Percentiles rank a stretch among this genome's conserved stretches.
Conservation (phyloP, 2,329 filamentous ascomycete species). For the Neonectria sp. region DNA sequence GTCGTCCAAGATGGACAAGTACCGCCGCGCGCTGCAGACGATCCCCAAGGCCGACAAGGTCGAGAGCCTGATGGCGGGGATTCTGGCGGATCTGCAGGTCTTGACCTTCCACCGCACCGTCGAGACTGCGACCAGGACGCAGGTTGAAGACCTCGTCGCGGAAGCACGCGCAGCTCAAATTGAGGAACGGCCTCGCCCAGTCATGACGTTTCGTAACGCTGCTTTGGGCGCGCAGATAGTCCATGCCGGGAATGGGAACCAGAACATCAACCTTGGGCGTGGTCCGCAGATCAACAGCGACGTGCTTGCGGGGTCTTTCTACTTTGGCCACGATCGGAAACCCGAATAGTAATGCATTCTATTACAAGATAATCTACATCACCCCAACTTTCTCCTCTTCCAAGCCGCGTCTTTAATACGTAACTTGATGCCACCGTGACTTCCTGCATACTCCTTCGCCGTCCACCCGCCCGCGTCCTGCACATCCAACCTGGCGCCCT, state of each 20-base stretch:
- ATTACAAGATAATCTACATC: too few relatives aligned
- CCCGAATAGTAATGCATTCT: not conserved
- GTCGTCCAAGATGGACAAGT: constrained; percentile 35
- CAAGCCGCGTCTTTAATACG: not conserved
- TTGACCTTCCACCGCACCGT: constrained; percentile 31
- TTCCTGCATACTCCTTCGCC: not conserved
- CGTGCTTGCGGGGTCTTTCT: not conserved
- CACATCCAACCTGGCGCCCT: not conserved
- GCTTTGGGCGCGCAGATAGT: not conserved
- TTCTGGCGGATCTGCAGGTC: constrained; percentile 47
- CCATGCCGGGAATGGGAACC: not conserved
- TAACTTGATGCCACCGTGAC: not conserved
- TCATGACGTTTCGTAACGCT: not conserved
- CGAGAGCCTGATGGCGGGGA: constrained; percentile 46
- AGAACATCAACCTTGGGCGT: not conserved
- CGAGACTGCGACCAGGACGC: constrained; percentile 22
- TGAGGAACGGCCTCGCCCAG: not conserved
- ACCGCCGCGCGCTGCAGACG: constrained; percentile 38
- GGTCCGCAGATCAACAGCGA: constrained; percentile 3
- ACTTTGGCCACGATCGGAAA: not conserved
- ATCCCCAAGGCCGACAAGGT: constrained; percentile 43
- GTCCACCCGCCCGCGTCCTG: not conserved
- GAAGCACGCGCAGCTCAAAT: not conserved
- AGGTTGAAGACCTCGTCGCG: not conserved
- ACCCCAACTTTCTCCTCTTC: too few relatives aligned